Conservation (phyloP, 129 eudicot genomes). For the Smallanthus sonchifolius region DNA sequence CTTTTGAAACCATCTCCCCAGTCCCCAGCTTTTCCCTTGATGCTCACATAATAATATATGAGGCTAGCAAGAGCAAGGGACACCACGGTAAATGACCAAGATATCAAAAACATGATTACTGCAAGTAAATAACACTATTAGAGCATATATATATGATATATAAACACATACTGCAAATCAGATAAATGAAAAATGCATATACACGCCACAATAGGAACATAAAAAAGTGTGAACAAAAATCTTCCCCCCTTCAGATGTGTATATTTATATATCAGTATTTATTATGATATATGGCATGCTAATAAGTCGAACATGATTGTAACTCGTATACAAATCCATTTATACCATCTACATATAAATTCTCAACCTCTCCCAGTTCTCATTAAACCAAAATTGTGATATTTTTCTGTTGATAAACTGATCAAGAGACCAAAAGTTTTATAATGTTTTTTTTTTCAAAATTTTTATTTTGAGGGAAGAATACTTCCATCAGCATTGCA, state of each 20-base stretch:
- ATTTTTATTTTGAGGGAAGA: neutral
- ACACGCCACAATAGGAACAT: neutral
- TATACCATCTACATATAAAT: neutral
- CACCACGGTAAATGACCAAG: slow-evolving; percentile 94
- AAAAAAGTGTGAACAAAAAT: neutral
- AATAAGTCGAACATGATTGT: neutral
- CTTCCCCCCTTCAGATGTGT: neutral
- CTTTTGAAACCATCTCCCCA: slow-evolving; percentile 99
- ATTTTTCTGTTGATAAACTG: neutral
- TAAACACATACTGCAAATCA: neutral
- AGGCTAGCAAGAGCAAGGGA: slow-evolving; percentile 95
- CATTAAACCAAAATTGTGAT: neutral
- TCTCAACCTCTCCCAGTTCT: neutral
- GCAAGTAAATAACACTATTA: slow-evolving; percentile 33
- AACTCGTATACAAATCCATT: neutral
- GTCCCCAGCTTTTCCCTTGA: slow-evolving; percentile 99
- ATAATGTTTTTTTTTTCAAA: neutral
- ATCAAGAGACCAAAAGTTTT: neutral
- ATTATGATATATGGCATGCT: neutral
- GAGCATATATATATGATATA: slow-evolving; percentile 11
- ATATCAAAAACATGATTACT: slow-evolving; percentile 97
- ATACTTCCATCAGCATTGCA: neutral
- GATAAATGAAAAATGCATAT: neutral
- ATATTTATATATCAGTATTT: neutral
- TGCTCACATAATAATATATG: slow-evolving; percentile 89